phyloP scores from a whole-genome alignment of 2,329 filamentous ascomycete genomes.

The Exophiala sp. region DNA sequence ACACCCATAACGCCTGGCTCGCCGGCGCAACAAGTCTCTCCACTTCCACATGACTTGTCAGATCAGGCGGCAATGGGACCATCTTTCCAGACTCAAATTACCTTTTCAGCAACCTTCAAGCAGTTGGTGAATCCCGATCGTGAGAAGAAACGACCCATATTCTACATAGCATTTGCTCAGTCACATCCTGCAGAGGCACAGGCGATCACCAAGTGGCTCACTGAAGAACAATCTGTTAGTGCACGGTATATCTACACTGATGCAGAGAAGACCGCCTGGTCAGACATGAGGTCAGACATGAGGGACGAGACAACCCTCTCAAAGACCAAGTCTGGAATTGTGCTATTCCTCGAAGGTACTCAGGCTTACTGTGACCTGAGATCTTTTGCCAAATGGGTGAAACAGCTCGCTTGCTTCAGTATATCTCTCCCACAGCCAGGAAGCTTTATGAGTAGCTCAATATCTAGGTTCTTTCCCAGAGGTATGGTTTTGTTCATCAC shows the following conservation, averaged over 20 bases:
- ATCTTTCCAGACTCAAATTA: neutral
- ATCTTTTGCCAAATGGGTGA: neutral
- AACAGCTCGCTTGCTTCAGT: slow-evolving; percentile 2
- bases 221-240: neutral
- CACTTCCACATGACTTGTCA: neutral
- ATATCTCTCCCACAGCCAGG: slow-evolving; percentile 2
- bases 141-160: slow-evolving; percentile 1
- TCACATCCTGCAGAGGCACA: slow-evolving; percentile 15
- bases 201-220: slow-evolving; percentile 13
- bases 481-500: slow-evolving; percentile 20
- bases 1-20: neutral
- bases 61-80: neutral
- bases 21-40: neutral
- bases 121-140: neutral
- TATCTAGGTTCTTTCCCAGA: slow-evolving; percentile 16
- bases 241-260: slow-evolving; percentile 11
- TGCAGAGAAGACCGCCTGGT: slow-evolving; percentile 13
- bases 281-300: slow-evolving; percentile 18
- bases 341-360: slow-evolving; percentile 13
- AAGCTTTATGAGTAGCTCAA: neutral
- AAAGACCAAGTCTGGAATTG: neutral
- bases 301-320: neutral
- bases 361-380: slow-evolving; percentile 11
- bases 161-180: slow-evolving; percentile 20
- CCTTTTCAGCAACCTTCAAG: slow-evolving; percentile 3